These are phyloP conservation scores for Neofusicoccum cordaticola DNA, from an alignment of 2,329 filamentous ascomycete genomes.

Conservation along the genomic window DNA sequence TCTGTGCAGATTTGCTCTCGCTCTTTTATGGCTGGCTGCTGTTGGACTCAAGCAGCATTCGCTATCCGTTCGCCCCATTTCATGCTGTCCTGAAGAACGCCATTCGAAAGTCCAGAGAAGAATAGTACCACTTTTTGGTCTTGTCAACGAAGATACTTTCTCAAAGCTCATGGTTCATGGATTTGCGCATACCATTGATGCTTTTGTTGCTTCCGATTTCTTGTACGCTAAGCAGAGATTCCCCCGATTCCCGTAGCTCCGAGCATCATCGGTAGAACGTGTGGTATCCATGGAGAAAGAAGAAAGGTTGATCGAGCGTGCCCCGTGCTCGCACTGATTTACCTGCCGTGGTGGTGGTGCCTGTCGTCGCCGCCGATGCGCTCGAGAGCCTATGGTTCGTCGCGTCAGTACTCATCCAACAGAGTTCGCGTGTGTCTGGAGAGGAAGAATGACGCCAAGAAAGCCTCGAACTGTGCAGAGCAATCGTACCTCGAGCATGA, in stretches of 20 bases:
- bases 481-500: conserved; percentile 77
- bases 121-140: neutral
- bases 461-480: neutral
- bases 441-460: neutral
- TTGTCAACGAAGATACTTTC: conserved; percentile 7
- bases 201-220: conserved; percentile 2
- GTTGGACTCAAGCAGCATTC: neutral
- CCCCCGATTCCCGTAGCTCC: conserved; percentile 1
- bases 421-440: neutral
- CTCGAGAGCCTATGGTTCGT: conserved; percentile 32
- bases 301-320: neutral
- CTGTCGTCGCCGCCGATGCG: conserved; percentile 34
- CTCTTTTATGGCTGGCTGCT: neutral
- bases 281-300: conserved; percentile 3
- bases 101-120: neutral
- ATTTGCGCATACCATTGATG: conserved; percentile 11
- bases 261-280: neutral
- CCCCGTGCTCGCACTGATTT: conserved; percentile 14
- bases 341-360: neutral
- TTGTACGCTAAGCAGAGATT: conserved; percentile 4
- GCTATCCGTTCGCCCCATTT: neutral
- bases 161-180: neutral
- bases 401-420: neutral
- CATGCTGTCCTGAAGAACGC: neutral
- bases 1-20: neutral